Evolutionary conservation across 345 rosid species (phyloP).

Genomic region (Hypericum perforatum): DNA sequence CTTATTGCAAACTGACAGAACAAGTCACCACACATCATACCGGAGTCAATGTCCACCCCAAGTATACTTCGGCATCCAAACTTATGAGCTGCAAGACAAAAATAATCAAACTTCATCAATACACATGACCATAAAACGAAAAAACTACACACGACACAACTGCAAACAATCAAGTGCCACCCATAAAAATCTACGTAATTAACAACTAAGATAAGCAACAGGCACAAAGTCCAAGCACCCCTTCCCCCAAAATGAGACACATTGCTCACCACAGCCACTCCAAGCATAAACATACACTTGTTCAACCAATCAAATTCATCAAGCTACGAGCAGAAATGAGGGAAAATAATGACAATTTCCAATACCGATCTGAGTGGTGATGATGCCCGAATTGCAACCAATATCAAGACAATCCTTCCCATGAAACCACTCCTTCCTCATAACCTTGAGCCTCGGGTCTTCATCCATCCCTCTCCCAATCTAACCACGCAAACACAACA

Average conservation of each 20-base stretch:
- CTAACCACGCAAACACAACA: slow-evolving; percentile 20
- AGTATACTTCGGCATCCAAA: slow-evolving; percentile 67
- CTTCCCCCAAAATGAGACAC: too few relatives aligned
- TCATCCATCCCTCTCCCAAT: slow-evolving; percentile 52
- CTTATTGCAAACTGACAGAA: background rate
- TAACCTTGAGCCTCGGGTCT: slow-evolving; percentile 75
- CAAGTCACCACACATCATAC: slow-evolving; percentile 34
- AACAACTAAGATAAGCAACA: too few relatives aligned
- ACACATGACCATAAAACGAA: background rate
- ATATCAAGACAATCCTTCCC: slow-evolving; percentile 78
- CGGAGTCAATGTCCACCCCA: slow-evolving; percentile 82
- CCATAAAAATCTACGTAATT: too few relatives aligned
- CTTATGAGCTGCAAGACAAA: slow-evolving; percentile 52
- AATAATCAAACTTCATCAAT: background rate
- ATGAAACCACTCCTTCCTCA: slow-evolving; percentile 74
- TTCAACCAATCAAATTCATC: background rate
- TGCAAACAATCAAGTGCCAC: background rate
- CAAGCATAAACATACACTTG: too few relatives aligned
- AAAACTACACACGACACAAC: background rate
- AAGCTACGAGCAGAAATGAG: background rate
- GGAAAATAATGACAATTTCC: background rate
- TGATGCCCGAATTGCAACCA: slow-evolving; percentile 80
- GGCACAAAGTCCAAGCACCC: too few relatives aligned
- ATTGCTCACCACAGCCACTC: too few relatives aligned
- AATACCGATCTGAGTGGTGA: slow-evolving; percentile 72